Evolutionary conservation across 2,329 filamentous ascomycete genomes (phyloP), one percentile per base, ranked within the genome.

Genomic region (Ceratocystis albifundus): DNA sequence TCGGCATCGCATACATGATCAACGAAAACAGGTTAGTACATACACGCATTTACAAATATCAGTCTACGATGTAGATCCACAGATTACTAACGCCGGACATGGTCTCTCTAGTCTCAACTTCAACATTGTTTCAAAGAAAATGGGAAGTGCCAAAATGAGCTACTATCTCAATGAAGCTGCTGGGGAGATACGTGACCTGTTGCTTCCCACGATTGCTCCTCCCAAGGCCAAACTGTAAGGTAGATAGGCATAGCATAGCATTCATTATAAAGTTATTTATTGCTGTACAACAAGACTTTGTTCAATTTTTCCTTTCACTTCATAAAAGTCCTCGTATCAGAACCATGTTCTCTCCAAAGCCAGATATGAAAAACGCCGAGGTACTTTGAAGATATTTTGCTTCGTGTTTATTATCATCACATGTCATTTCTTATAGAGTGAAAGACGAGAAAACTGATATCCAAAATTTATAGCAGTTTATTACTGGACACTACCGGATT

Each of bases 1-100:
- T 94, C 77, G 94, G 94, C 70, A 96, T 99, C 74, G 94, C 94
- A 48, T 99, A 99, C 76, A 99, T 99, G 94, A 97, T 99, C 76
- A 99, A 99, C 75, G 93, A 97, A 82, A 96, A 96, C 77, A 92
- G 62, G 66, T 67, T 61, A 48, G 66, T 66, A 8, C n/a, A 32
- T 30, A 5, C 3, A 17, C 8, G 8, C 28, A 53, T 7, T 25
- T 12, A 15, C 0, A 4, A 41, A 45, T 25, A 7, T 59, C 64
- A 32, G 22, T 15, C 17, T 36, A 22, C 20, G 36, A 32, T 12
- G 4, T 50, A 25, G 12, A 15, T 17, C 3, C 30, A 20, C 10
- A 36, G 17, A 28, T 12, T 50, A 20, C 46, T 64, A 61, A 55
- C 66, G 50, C 30, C 36, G 8, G 10, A 41, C 50, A 36, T 36